A percentile compares a stretch with the other conserved stretches of the same genome.
Evolutionary conservation across 2,329 filamentous ascomycete genomes (phyloP).

Genomic region (Ilyonectria sp.): DNA sequence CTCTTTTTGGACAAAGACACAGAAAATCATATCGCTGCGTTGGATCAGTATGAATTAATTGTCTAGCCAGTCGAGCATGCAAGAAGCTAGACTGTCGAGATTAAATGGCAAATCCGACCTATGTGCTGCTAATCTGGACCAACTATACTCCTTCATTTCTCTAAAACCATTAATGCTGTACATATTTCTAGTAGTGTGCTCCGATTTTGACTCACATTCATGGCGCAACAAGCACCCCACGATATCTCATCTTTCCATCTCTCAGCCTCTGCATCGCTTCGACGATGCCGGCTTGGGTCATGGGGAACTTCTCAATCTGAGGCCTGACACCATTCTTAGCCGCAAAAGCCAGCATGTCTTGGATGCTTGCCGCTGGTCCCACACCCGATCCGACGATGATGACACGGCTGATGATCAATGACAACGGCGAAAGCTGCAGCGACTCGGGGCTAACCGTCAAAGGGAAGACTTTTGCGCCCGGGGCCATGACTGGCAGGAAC

Average conservation of each 20-base stretch:
- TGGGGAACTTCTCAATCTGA: conserved; percentile 47
- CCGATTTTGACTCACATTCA: too few relatives aligned
- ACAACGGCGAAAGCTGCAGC: conserved; percentile 21
- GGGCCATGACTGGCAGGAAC: conserved; percentile 28
- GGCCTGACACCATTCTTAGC: conserved; percentile 47
- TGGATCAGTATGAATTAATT: too few relatives aligned
- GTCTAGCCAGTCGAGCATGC: too few relatives aligned
- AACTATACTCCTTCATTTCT: too few relatives aligned
- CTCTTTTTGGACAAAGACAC: too few relatives aligned
- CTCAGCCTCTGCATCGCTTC: conserved; percentile 54
- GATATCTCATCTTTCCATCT: conserved; percentile 51
- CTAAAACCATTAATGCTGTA: too few relatives aligned
- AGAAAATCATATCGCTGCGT: too few relatives aligned
- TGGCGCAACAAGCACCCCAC: conserved; percentile 46
- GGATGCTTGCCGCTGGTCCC: conserved; percentile 30
- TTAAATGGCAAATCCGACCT: too few relatives aligned
- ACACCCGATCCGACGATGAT: conserved; percentile 30
- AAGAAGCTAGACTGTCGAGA: too few relatives aligned
- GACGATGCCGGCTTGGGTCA: conserved; percentile 51
- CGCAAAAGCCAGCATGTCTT: conserved; percentile 49
- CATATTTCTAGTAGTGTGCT: too few relatives aligned
- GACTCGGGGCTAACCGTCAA: conserved; percentile 28
- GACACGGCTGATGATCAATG: conserved; percentile 31
- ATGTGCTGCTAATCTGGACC: too few relatives aligned
- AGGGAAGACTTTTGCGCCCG: conserved; percentile 28